Evolutionary conservation across 805 yeast genomes (phyloP).

Genomic region (Yarrowia hollandica): DNA sequence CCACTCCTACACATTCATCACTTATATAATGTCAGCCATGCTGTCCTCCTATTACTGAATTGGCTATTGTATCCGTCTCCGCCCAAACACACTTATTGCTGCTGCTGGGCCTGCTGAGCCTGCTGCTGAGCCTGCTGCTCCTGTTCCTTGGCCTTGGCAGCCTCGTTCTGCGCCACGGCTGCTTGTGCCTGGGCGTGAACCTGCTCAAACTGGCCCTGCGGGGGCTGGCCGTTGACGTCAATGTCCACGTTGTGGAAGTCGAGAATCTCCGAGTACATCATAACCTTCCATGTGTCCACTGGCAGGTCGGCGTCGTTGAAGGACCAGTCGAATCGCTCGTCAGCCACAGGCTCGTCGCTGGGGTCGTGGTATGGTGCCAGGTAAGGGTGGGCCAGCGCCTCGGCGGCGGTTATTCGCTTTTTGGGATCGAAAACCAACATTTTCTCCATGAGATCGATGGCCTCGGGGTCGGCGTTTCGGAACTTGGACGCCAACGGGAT

Average conservation of each 20-base stretch:
- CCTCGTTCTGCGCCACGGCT: conserved; percentile 20
- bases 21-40: conserved; percentile 12
- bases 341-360: conserved; percentile 93
- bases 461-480: conserved; percentile 61
- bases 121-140: conserved; percentile 19
- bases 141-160: conserved; percentile 22
- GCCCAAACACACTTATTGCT: too few relatives aligned
- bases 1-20: not conserved
- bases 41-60: conserved; percentile 22
- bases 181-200: conserved; percentile 29
- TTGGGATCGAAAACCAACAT: conserved; percentile 96
- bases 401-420: conserved; percentile 88
- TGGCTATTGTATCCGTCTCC: not conserved
- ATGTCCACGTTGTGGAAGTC: conserved; percentile 88
- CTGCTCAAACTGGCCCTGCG: conserved; percentile 28
- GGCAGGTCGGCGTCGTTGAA: conserved; percentile 97
- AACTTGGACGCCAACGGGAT: conserved; percentile 82
- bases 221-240: conserved; percentile 27
- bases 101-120: not conserved
- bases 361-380: conserved; percentile 96
- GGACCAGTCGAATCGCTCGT: conserved; percentile 93
- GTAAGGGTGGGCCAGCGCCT: conserved; percentile 87
- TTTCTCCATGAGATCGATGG: conserved; percentile 80
- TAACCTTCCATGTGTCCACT: conserved; percentile 96
- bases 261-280: conserved; percentile 97